A percentile compares a stretch with the other conserved stretches of the same genome.
phyloP scores from a whole-genome alignment of 129 eudicot species.

The Chrysanthemum makinoi region DNA sequence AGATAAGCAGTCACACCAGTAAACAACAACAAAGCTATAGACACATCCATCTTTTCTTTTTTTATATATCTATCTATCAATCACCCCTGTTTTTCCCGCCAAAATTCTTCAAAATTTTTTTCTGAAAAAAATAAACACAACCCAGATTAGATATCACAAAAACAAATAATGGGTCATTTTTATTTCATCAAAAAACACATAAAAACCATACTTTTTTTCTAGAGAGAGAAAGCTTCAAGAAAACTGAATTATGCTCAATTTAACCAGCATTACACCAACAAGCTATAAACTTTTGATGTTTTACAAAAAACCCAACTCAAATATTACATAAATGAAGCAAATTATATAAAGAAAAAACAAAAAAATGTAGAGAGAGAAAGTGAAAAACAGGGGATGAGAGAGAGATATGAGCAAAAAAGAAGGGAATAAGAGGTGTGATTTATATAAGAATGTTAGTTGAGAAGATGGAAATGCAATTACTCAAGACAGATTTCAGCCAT shows the following conservation, averaged over 20 bases:
- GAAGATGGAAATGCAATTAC: constrained; percentile 46
- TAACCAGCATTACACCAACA: constrained; percentile 19
- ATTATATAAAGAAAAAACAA: background rate
- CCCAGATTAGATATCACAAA: constrained; percentile 31
- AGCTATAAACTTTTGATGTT: background rate
- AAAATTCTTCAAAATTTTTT: constrained; percentile 23
- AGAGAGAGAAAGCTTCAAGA: constrained; percentile 1
- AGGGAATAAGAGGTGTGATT: constrained; percentile 37
- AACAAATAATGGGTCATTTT: constrained; percentile 7
- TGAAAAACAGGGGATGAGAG: constrained; percentile 25
- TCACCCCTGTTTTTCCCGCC: constrained; percentile 31
- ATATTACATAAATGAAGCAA: background rate
- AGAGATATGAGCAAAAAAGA: constrained; percentile 26
- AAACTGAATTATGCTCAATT: background rate
- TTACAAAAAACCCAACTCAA: background rate
- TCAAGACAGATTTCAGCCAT: constrained; percentile 53
- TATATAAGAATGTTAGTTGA: constrained; percentile 68
- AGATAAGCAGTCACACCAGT: constrained; percentile 58
- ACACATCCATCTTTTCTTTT: constrained; percentile 43
- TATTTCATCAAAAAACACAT: constrained; percentile 18
- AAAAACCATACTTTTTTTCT: background rate
- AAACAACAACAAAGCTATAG: constrained; percentile 56
- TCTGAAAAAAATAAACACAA: constrained; percentile 13
- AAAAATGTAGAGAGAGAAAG: background rate
- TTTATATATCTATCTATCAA: background rate